Evolutionary conservation across 768 basidiomycete genomes (phyloP).

Genomic region (Serpula lacrymans): DNA sequence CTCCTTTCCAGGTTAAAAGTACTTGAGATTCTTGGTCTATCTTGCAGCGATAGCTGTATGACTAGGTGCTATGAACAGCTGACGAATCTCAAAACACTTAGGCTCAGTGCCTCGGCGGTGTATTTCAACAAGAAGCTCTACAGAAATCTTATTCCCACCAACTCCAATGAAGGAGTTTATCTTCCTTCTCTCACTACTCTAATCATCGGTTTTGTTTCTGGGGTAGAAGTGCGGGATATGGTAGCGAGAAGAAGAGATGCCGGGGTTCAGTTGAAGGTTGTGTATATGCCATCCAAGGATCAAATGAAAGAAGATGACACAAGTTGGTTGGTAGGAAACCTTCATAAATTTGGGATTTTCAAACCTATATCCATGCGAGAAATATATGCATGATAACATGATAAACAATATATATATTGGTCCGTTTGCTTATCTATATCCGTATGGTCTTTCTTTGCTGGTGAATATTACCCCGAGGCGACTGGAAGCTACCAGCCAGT

Average conservation of each 20-base stretch:
- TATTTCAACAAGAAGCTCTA: too few species aligned
- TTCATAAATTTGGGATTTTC: slow-evolving; percentile 53
- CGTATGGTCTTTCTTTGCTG: too few species aligned
- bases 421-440: too few species aligned
- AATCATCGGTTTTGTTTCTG: slow-evolving; percentile 42
- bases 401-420: too few species aligned
- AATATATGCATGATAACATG: too few species aligned
- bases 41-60: slow-evolving; percentile 33
- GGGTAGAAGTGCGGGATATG: slow-evolving; percentile 39
- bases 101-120: too few species aligned
- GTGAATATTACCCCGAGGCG: too few species aligned
- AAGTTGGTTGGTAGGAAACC: slow-evolving; percentile 48
- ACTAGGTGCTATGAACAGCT: slow-evolving; percentile 46
- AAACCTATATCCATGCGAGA: too few species aligned
- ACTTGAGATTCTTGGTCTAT: slow-evolving; percentile 51
- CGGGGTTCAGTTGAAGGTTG: slow-evolving; percentile 45
- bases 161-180: slow-evolving; percentile 19
- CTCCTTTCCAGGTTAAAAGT: slow-evolving; percentile 44
- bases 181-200: slow-evolving; percentile 54
- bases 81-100: slow-evolving; percentile 38
- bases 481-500: too few species aligned
- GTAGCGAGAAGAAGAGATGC: slow-evolving; percentile 38
- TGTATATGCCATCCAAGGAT: slow-evolving; percentile 44
- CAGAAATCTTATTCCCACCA: too few species aligned
- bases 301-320: slow-evolving; percentile 38